Percentiles rank a stretch among this genome's conserved stretches.
Evolutionary conservation across 805 yeast genomes (phyloP).

Genomic region (Suhomyces vadensis): DNA sequence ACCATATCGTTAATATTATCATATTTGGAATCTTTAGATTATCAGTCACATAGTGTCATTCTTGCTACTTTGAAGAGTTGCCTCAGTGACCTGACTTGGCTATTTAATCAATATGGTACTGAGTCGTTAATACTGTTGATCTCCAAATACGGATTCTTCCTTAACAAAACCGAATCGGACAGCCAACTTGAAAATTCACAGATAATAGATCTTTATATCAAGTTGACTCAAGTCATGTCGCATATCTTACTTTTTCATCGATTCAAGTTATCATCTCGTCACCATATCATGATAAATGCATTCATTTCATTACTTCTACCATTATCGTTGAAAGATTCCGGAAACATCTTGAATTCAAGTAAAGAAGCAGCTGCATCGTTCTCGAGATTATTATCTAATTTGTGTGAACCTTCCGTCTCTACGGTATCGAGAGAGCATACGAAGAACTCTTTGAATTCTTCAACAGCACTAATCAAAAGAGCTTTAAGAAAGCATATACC

Average conservation of each 20-base stretch:
- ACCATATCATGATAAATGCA: conserved; percentile 59
- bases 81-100: conserved; percentile 54
- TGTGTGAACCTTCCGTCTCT: conserved; percentile 66
- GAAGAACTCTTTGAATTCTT: conserved; percentile 50
- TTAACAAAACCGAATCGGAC: conserved; percentile 5
- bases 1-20: conserved; percentile 5
- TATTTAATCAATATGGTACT: conserved; percentile 62
- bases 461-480: conserved; percentile 54
- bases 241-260: conserved; percentile 67
- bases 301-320: conserved; percentile 53
- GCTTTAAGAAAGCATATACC: conserved; percentile 66
- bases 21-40: background rate
- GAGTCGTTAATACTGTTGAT: conserved; percentile 54
- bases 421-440: conserved; percentile 26
- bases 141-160: conserved; percentile 21
- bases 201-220: conserved; percentile 33
- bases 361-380: conserved; percentile 47
- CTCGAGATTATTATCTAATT: conserved; percentile 60
- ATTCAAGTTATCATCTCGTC: conserved; percentile 66
- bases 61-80: conserved; percentile 35
- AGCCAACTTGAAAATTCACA: background rate
- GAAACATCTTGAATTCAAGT: conserved; percentile 17
- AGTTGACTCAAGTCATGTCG: conserved; percentile 54
- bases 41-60: conserved; percentile 9
- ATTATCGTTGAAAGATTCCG: conserved; percentile 31